phyloP scores from a whole-genome alignment of 2,329 filamentous ascomycete species.

The Monilinia polystroma region DNA sequence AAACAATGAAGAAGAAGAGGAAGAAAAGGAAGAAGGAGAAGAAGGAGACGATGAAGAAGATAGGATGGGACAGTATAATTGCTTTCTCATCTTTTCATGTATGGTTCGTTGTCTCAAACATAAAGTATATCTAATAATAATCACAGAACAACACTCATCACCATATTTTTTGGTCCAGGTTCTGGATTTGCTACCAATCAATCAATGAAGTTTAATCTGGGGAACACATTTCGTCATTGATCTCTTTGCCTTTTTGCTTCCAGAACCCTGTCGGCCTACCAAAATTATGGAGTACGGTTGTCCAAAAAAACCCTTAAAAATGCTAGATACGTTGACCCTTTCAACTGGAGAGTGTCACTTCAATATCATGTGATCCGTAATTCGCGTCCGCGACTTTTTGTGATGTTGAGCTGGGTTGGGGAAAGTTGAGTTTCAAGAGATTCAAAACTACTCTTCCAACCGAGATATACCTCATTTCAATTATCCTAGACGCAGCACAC shows the following conservation, averaged over 20 bases:
- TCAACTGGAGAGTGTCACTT: too few species aligned
- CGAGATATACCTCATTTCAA: neutral
- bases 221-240: slow-evolving; percentile 19
- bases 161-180: too few species aligned
- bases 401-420: slow-evolving; percentile 2
- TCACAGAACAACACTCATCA: too few species aligned
- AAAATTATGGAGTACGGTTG: too few species aligned
- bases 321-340: neutral
- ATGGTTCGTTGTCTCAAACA: slow-evolving; percentile 8
- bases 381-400: slow-evolving; percentile 22
- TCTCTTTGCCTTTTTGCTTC: neutral
- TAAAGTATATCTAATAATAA: neutral
- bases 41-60: neutral
- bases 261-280: neutral
- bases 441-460: neutral
- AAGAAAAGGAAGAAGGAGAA: neutral
- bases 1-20: neutral
- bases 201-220: neutral
- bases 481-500: neutral
- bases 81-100: neutral
- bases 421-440: neutral
- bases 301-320: neutral
- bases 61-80: neutral
- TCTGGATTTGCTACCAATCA: slow-evolving; percentile 5
- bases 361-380: slow-evolving; percentile 13